Evolutionary conservation across 176 grass and related monocot species (phyloP).

Genomic region (Dactylis glomerata): DNA sequence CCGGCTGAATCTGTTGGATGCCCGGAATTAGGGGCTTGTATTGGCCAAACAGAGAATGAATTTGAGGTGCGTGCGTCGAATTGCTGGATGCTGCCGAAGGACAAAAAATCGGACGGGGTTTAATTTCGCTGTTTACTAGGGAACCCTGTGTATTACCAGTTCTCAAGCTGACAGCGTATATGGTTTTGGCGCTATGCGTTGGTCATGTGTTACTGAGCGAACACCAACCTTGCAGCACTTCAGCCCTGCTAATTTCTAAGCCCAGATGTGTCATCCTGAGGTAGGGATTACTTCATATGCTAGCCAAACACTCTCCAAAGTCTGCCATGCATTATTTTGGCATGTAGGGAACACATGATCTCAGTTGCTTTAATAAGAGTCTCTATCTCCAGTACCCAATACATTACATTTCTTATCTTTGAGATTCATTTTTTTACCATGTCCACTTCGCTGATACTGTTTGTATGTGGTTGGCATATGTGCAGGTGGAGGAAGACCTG

Average conservation of each 20-base stretch:
- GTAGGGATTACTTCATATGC: not conserved
- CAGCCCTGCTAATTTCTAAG: not conserved
- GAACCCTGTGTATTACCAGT: not conserved
- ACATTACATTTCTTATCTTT: not conserved
- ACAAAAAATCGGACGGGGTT: not conserved
- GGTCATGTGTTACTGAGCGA: not conserved
- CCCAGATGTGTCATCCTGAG: not conserved
- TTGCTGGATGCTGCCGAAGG: not conserved
- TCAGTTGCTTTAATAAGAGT: not conserved
- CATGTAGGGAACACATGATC: not conserved
- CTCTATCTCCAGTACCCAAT: not conserved
- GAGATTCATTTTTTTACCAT: not conserved
- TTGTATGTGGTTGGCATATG: slow-evolving; percentile 14
- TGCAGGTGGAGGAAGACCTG: slow-evolving; percentile 84
- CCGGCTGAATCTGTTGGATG: not conserved
- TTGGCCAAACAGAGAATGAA: not conserved
- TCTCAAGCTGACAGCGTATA: not conserved
- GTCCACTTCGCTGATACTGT: not conserved
- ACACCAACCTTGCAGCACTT: not conserved
- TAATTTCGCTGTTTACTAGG: not conserved
- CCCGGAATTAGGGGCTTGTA: not conserved
- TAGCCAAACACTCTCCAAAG: not conserved
- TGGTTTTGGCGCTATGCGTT: too few relatives aligned
- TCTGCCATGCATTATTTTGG: not conserved
- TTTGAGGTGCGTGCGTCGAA: not conserved